Base-by-base conservation (phyloP, 768 basidiomycete genomes). In the Sistotremastrum suecicum region DNA sequence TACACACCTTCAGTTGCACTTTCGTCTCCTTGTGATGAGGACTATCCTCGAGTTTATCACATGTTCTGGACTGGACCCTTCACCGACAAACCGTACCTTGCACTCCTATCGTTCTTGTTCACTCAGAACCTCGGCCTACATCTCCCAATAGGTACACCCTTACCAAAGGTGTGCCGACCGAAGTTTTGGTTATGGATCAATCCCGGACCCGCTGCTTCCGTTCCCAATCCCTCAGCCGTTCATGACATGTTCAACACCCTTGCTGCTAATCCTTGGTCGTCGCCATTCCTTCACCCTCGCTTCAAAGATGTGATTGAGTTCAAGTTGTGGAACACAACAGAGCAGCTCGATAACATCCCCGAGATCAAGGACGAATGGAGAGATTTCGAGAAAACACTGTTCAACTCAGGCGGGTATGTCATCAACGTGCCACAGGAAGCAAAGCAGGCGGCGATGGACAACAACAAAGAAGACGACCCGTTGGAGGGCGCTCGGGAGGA, bases 61-160 rank as follows among this genome's bases (percentile, higher is more conserved):
- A 95, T 97, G 81, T 99, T 95, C 69, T 98, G 95, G 94, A 87
- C 92, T 1, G 94, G 95, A 0, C 82, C 89, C 1, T 97, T 99
- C 68, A 95, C 91, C 6, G 95, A 99, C 69, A 97, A 97, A 61
- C 95, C 95, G 2, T 98, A 99, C 69, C 76, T 90, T 48, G 90
- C 94, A 1, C 70, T 97, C 39, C 69, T 94, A 28, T 95, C 91
- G 11, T 99, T 90, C 71, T 73, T 98, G 34, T 98, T 80, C 66
- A 95, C 94, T 3, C 95, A 99, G 60, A 95, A 95, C 57, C 75
- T 84, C 10, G 88, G 83, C 9, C 69, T 99, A 29, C 80, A 94
- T 54, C 60, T 77, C 28, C 68, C 74, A 44, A 56, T 65, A 30
- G 67, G 70, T 49, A 64, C 60, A n/a, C 43, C 50, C 0, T 65